Evolutionary conservation across 2,329 filamentous ascomycete genomes (phyloP), one percentile per base, ranked within the genome.

Genomic region (Botrytis pseudocinerea): DNA sequence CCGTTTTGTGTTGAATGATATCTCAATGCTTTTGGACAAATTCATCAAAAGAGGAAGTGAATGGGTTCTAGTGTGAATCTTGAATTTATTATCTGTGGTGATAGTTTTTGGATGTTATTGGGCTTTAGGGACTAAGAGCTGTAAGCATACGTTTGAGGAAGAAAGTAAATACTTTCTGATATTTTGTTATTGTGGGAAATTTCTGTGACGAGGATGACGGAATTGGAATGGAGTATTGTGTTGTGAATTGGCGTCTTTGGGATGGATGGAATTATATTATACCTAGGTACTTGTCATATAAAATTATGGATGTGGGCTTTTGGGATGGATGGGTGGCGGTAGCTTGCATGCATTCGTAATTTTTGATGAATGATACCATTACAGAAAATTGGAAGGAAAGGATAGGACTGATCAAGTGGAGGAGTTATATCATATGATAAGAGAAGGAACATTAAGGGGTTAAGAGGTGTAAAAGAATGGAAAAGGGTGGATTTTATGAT

Each of bases 11-110:
- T 85, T 99, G 74, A 87, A 90, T 6, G 96, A 99, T 82, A 84
- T 99, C 75, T 88, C 90, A 57, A 82, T 96, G 80, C 86, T 99
- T 84, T 85, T 99, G 78, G 96, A 99, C 82, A 99, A 98, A 82
- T 98, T 96, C 80, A 91, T 99, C 82, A 99, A 99, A 86, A 90
- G 95, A 77, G 95, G 95, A 38, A 97, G 92, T 78, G 95, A 99
- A 85, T 99, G 95, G 95, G 94, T 98, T 70, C 82, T 91, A 62
- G 76, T 81, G 18, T 81, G 71, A 80, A 51, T 16, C 35, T 54
- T 40, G 64, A 7, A 9, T 68, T 54, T 22, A 9, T 68, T 54
- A 40, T 68, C 40, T 54, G 25, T 40, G 35, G 20, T 57, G 46
- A 68, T 57, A 44, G 9, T 68, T 68, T 54, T 68, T 68, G 64